These are phyloP conservation scores for Rhynchospora breviuscula DNA, from an alignment of 176 grass and related monocot genomes.

Conservation along the genomic window DNA sequence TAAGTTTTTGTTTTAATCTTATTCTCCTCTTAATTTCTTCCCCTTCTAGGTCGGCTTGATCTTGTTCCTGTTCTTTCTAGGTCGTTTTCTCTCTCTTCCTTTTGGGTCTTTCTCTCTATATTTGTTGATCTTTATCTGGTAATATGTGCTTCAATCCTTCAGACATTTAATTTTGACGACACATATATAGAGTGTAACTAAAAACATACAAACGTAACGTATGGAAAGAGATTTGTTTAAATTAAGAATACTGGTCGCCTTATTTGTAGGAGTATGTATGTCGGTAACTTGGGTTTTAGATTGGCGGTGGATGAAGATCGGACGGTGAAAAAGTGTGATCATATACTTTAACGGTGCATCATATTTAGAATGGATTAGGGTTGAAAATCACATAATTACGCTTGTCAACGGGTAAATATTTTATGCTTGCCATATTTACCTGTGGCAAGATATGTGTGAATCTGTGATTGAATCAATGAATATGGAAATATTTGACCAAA, in stretches of 20 bases:
- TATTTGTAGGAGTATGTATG: background rate
- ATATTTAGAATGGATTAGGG: background rate
- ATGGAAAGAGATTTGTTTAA: background rate
- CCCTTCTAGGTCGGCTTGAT: background rate
- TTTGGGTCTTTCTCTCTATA: background rate
- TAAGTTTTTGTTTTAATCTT: background rate
- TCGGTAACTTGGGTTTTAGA: background rate
- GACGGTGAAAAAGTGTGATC: background rate
- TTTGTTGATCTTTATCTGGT: background rate
- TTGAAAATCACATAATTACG: background rate
- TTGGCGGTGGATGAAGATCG: background rate
- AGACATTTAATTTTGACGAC: background rate
- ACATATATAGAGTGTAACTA: background rate
- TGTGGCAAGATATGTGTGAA: background rate
- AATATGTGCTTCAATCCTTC: background rate
- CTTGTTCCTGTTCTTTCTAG: background rate
- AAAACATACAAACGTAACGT: constrained; percentile 1
- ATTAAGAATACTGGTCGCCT: background rate
- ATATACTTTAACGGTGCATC: background rate
- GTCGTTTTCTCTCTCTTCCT: background rate
- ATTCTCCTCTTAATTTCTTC: background rate
- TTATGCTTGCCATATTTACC: background rate
- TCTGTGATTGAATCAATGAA: no score
- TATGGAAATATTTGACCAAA: no score
- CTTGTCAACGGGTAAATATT: background rate